These are phyloP conservation scores for Linnemannia hyalina DNA, from an alignment of 192 early-diverging fungal species.

Conservation along the genomic window DNA sequence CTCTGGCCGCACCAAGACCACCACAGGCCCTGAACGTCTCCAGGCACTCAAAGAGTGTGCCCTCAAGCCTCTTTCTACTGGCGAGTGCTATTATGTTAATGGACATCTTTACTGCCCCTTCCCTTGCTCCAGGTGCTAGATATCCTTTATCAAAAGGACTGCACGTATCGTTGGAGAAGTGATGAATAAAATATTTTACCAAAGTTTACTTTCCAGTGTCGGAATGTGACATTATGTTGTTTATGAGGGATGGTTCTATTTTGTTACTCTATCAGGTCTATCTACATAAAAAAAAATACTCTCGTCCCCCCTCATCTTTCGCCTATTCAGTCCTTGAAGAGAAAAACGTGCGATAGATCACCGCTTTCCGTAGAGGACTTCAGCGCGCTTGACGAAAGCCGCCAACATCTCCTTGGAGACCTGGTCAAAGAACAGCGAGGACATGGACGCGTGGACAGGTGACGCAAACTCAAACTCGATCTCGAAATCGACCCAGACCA, in stretches of 20 bases:
- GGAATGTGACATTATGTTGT: no score
- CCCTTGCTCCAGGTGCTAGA: not conserved
- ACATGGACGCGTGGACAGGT: slow-evolving; percentile 82
- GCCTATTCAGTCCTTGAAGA: not conserved
- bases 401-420: slow-evolving; percentile 80
- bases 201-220: no score
- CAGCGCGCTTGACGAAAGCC: slow-evolving; percentile 68
- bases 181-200: no score
- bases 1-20: not conserved
- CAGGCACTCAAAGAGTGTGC: not conserved
- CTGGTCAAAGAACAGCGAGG: slow-evolving; percentile 84
- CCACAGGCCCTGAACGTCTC: not conserved
- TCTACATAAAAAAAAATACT: no score
- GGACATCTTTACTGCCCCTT: not conserved
- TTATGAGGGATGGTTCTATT: no score
- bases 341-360: not conserved
- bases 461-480: slow-evolving; percentile 89
- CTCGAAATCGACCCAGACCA: slow-evolving; percentile 78
- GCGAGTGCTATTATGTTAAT: not conserved
- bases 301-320: no score
- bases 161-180: no score
- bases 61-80: not conserved
- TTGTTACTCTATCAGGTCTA: no score
- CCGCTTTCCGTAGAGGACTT: slow-evolving; percentile 38
- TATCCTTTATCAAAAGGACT: not conserved